phyloP scores from a whole-genome alignment of 495 filamentous ascomycete species.

The Oleoguttula mirabilis region DNA sequence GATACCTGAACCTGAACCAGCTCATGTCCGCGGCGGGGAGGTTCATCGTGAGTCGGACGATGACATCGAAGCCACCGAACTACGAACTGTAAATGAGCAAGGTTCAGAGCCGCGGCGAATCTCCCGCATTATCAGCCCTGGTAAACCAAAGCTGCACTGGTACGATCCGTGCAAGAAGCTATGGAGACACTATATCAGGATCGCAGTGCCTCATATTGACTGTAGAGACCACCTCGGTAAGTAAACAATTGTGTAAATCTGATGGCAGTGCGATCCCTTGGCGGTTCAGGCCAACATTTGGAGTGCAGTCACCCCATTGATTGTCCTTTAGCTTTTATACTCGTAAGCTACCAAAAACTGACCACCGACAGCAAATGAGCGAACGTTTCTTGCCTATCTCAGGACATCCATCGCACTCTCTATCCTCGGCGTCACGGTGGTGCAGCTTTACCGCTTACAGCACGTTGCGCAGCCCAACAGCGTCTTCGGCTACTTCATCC shows the following conservation, averaged over 20 bases:
- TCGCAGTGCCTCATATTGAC: conserved; percentile 33
- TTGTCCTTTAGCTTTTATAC: too few species aligned
- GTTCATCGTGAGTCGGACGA: not conserved
- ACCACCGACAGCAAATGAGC: conserved; percentile 50
- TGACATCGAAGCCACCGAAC: conserved; percentile 18
- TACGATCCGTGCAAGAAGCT: conserved; percentile 28
- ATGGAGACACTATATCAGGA: conserved; percentile 36
- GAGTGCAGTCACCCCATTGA: too few species aligned
- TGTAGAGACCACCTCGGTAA: conserved; percentile 45
- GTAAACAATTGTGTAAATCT: too few species aligned
- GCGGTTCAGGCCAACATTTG: too few species aligned
- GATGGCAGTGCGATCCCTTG: too few species aligned
- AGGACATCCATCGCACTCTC: conserved; percentile 59
- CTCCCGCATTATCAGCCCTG: conserved; percentile 2
- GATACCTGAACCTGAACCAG: conserved; percentile 13
- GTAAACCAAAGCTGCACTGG: conserved; percentile 13
- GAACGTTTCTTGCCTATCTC: conserved; percentile 68
- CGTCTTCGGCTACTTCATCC: conserved; percentile 45
- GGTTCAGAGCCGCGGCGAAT: not conserved
- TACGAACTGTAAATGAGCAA: conserved; percentile 2
- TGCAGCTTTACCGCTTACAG: conserved; percentile 61
- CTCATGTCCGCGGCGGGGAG: conserved; percentile 1
- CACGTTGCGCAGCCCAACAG: conserved; percentile 31
- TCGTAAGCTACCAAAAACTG: too few species aligned
- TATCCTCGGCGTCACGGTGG: conserved; percentile 52